Conservation (phyloP, 805 yeast species). For the Saccharomyces eubayanus region DNA sequence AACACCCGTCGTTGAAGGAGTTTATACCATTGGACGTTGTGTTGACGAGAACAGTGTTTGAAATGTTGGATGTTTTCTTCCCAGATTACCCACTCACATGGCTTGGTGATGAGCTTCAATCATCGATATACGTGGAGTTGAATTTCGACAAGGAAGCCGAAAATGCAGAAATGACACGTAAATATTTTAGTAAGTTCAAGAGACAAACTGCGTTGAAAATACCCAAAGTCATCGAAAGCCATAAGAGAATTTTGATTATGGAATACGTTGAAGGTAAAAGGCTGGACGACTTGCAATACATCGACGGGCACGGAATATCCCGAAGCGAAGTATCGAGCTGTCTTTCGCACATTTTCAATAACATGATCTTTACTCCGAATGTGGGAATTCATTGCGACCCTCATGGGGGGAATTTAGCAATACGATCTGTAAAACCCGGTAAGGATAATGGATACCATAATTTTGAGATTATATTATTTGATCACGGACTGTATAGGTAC, state of each 20-base stretch:
- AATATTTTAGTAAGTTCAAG: constrained; percentile 50
- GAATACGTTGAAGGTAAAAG: constrained; percentile 78
- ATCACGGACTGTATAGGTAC: constrained; percentile 87
- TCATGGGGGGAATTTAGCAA: constrained; percentile 93
- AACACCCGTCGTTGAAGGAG: constrained; percentile 79
- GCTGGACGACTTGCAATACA: constrained; percentile 62
- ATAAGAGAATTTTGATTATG: constrained; percentile 73
- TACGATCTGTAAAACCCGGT: constrained; percentile 37
- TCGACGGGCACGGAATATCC: constrained; percentile 56
- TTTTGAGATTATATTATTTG: constrained; percentile 86
- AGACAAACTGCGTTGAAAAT: constrained; percentile 66
- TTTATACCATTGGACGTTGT: constrained; percentile 87
- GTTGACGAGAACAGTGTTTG: constrained; percentile 69
- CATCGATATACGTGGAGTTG: constrained; percentile 81
- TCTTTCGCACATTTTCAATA: constrained; percentile 81
- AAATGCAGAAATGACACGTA: constrained; percentile 64
- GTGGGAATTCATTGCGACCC: constrained; percentile 97
- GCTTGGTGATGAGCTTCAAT: constrained; percentile 90
- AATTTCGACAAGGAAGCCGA: constrained; percentile 81
- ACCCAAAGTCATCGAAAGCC: constrained; percentile 62
- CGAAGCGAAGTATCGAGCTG: constrained; percentile 76
- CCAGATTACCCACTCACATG: constrained; percentile 92
- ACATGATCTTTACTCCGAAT: constrained; percentile 89
- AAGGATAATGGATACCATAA: constrained; percentile 40
- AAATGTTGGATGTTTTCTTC: constrained; percentile 63